Evolutionary conservation across 768 basidiomycete species (phyloP).

Genomic region (Pulveroboletus sp.): DNA sequence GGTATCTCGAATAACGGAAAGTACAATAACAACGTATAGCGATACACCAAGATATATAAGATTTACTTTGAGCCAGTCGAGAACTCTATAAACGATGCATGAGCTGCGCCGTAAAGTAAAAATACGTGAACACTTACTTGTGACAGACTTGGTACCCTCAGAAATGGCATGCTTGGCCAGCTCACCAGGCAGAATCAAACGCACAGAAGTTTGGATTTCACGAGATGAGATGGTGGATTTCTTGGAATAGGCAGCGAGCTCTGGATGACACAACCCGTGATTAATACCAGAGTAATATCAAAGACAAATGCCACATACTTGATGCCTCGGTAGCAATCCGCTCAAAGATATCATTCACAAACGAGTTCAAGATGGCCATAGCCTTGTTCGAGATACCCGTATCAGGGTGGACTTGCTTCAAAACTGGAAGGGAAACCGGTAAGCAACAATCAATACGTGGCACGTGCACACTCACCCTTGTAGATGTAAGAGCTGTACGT

Average conservation of each 20-base stretch:
- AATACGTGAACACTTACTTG: conserved; percentile 43
- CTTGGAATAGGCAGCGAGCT: conserved; percentile 84
- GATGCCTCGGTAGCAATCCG: conserved; percentile 74
- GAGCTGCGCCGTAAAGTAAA: neutral
- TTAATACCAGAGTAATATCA: neutral
- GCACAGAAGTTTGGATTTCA: conserved; percentile 84
- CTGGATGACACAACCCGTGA: conserved; percentile 26
- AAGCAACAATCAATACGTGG: neutral
- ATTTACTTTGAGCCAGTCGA: conserved; percentile 56
- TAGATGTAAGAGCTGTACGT: conserved; percentile 86
- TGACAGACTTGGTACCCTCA: conserved; percentile 75
- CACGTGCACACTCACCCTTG: conserved; percentile 50
- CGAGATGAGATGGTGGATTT: conserved; percentile 91
- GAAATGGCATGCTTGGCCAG: conserved; percentile 88
- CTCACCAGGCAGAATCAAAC: conserved; percentile 82
- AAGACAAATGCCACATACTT: conserved; percentile 39
- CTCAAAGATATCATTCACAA: conserved; percentile 84
- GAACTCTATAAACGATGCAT: conserved; percentile 45
- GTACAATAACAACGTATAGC: conserved; percentile 35
- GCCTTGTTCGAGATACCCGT: conserved; percentile 92
- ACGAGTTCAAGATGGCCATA: conserved; percentile 81
- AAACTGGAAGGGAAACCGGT: conserved; percentile 40
- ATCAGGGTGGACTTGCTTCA: conserved; percentile 92
- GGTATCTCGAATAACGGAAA: conserved; percentile 31
- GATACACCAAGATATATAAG: conserved; percentile 28